Conservation (phyloP, 805 yeast species). For the Candida rishiriensis region DNA sequence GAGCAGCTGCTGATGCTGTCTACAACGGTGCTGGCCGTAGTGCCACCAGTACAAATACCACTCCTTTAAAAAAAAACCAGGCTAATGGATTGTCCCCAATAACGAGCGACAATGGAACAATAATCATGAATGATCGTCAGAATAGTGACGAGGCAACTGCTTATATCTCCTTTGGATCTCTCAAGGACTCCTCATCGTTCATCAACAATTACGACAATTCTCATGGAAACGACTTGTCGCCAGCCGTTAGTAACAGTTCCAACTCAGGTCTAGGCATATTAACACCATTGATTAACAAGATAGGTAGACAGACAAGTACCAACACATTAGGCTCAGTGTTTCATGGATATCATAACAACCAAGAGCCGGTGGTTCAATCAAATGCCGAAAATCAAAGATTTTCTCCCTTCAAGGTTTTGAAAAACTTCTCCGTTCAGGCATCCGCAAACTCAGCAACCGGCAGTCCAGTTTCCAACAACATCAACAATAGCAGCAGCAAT, state of each 20-base stretch:
- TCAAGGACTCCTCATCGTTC: conserved; percentile 24
- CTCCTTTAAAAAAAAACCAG: background rate
- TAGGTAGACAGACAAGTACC: conserved; percentile 12
- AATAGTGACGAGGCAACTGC: conserved; percentile 19
- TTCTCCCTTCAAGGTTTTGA: conserved; percentile 10
- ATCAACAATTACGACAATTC: conserved; percentile 12
- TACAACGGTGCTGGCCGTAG: too few relatives aligned
- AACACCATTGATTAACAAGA: conserved; percentile 18
- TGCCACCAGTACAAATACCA: conserved; percentile 1
- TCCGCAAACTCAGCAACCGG: background rate
- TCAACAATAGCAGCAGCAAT: background rate
- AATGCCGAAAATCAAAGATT: conserved; percentile 1
- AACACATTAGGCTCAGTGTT: conserved; percentile 5
- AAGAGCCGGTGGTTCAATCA: background rate
- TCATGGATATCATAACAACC: conserved; percentile 1
- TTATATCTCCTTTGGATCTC: conserved; percentile 39
- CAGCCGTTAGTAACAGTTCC: conserved; percentile 7
- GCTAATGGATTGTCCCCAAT: conserved; percentile 4
- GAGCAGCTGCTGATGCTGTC: too few relatives aligned
- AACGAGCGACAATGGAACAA: conserved; percentile 1
- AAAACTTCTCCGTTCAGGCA: conserved; percentile 3
- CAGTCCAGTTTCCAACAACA: background rate
- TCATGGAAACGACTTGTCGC: conserved; percentile 6
- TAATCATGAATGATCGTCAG: background rate
- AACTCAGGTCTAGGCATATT: conserved; percentile 18